Percentiles rank a stretch among this genome's conserved stretches.
Evolutionary conservation across 1,284 basidiomycete species (phyloP).

Genomic region (Leccinum insigne): DNA sequence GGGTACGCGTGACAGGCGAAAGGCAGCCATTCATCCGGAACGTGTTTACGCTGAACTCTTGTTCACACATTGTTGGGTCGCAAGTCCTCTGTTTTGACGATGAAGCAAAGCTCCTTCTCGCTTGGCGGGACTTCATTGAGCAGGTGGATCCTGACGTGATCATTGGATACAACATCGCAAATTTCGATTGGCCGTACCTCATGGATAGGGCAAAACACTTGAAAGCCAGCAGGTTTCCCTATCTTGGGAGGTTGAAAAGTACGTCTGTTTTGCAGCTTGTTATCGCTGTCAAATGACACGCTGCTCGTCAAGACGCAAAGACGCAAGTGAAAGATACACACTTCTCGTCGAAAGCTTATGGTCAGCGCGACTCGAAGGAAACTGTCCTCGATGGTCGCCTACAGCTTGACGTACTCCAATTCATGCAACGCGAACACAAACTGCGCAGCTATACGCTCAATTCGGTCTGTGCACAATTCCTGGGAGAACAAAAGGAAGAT

Average conservation of each 20-base stretch:
- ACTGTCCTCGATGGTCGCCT: conserved; percentile 87
- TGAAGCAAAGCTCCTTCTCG: conserved; percentile 71
- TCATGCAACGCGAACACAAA: conserved; percentile 97
- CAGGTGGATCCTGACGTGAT: conserved; percentile 91
- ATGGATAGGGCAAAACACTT: conserved; percentile 87
- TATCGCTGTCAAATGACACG: conserved; percentile 4
- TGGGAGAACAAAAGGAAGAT: conserved; percentile 97
- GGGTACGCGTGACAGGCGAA: conserved; percentile 55
- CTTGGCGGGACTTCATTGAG: conserved; percentile 86
- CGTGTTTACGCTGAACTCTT: conserved; percentile 93
- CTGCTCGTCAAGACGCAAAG: conserved; percentile 55
- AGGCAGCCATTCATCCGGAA: conserved; percentile 91
- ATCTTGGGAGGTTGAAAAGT: conserved; percentile 81
- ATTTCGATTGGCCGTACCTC: conserved; percentile 94
- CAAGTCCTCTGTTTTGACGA: conserved; percentile 87
- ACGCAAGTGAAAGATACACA: conserved; percentile 89
- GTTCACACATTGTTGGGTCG: conserved; percentile 92
- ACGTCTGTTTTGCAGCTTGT: conserved; percentile 17
- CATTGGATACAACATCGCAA: conserved; percentile 91
- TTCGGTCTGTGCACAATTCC: conserved; percentile 93
- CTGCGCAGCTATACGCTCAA: conserved; percentile 94
- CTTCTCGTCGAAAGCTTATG: conserved; percentile 96
- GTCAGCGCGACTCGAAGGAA: conserved; percentile 93
- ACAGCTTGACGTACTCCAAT: conserved; percentile 92
- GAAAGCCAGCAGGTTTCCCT: conserved; percentile 72